These are phyloP conservation scores for Taxillus chinensis DNA, from an alignment of 164 flowering plant species.

Conservation along the genomic window DNA sequence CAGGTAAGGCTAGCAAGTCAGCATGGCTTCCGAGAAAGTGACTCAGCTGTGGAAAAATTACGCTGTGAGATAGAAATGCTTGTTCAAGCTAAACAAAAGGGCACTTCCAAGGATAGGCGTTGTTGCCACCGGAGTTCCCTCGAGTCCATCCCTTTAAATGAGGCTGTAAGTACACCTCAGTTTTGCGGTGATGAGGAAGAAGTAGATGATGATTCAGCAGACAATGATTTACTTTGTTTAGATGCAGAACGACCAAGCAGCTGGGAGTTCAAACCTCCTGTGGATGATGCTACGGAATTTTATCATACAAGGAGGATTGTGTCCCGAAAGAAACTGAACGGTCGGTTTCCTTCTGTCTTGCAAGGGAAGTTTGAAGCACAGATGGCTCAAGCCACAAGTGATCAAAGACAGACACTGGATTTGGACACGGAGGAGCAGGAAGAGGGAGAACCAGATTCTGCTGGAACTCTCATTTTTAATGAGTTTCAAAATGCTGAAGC, in stretches of 20 bases:
- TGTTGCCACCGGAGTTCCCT: conserved; percentile 34
- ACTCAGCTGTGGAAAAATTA: conserved; percentile 44
- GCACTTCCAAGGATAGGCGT: conserved; percentile 8
- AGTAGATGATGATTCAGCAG: conserved; percentile 17
- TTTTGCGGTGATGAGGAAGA: conserved; percentile 44
- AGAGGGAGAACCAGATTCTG: conserved; percentile 11
- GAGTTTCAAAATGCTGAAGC: conserved; percentile 22
- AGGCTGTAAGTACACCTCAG: conserved; percentile 54
- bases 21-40: conserved; percentile 21
- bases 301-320: conserved; percentile 7
- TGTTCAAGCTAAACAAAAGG: conserved; percentile 36
- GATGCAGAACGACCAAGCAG: conserved; percentile 26
- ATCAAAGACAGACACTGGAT: conserved; percentile 15
- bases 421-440: conserved; percentile 13
- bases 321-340: conserved; percentile 14
- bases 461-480: conserved; percentile 11
- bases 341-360: conserved; percentile 21
- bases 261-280: background rate
- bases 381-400: conserved; percentile 28
- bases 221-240: conserved; percentile 32
- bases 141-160: conserved; percentile 60
- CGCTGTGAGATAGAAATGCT: conserved; percentile 58
- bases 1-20: conserved; percentile 48
- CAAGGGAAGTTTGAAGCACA: conserved; percentile 35
- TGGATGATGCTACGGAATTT: conserved; percentile 18